Percentiles rank a stretch among this genome's conserved stretches.
Conservation (phyloP, 2,329 filamentous ascomycete genomes). For the Penicillium glabrum region DNA sequence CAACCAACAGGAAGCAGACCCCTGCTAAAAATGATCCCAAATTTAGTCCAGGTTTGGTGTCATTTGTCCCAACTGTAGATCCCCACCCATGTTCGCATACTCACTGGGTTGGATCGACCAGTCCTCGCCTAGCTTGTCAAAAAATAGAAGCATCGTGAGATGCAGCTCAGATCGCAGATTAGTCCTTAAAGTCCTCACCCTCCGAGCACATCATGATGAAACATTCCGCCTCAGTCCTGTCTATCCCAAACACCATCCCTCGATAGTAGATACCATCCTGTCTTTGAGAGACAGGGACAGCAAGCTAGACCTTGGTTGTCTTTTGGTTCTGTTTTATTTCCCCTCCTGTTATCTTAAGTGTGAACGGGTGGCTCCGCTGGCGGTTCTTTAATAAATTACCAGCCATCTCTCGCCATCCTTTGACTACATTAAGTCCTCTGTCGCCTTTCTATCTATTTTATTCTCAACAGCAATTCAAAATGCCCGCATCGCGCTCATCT, state of each 20-base stretch:
- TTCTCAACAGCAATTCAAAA: too few species aligned
- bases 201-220: slow-evolving; percentile 14
- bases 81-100: slow-evolving; percentile 5
- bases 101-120: not conserved
- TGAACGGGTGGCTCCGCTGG: not conserved
- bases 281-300: not conserved
- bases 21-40: not conserved
- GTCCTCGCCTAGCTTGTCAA: not conserved
- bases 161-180: not conserved
- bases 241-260: not conserved
- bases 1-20: not conserved
- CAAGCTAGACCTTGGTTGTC: not conserved
- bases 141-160: slow-evolving; percentile 6
- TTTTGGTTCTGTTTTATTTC: not conserved
- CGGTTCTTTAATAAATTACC: not conserved
- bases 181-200: slow-evolving; percentile 7
- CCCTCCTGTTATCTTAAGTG: not conserved
- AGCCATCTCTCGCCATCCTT: not conserved
- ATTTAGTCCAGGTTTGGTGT: slow-evolving; percentile 2
- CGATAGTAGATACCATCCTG: not conserved
- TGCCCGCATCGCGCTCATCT: not conserved
- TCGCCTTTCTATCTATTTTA: too few species aligned
- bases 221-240: slow-evolving; percentile 3
- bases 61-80: not conserved
- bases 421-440: not conserved